Percentiles rank a stretch among this genome's conserved stretches.
These are phyloP conservation scores for Asparagopsis taxiformis DNA, from an alignment of 31 red algal genomes.

Conservation along the genomic window DNA sequence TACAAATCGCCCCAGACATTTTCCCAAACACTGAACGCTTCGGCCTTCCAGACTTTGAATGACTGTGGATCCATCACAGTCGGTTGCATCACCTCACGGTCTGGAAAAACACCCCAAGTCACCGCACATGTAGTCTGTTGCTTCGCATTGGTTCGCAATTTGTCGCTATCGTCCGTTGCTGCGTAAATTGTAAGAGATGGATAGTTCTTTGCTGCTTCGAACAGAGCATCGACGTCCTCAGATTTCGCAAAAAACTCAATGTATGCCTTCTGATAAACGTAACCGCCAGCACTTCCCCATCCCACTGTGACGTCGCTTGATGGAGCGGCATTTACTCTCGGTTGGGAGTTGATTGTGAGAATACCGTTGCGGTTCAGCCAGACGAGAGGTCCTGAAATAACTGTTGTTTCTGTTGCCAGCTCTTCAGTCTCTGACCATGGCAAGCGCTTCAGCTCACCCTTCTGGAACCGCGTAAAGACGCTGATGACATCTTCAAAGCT, in stretches of 20 bases:
- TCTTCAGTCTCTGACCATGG: constrained; percentile 90
- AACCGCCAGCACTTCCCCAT: constrained; percentile 95
- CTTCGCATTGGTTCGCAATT: constrained; percentile 66
- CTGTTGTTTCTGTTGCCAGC: constrained; percentile 72
- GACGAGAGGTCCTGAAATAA: constrained; percentile 72
- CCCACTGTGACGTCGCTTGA: constrained; percentile 89
- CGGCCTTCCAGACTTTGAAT: constrained; percentile 94
- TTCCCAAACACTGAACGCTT: constrained; percentile 94
- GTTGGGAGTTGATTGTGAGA: constrained; percentile 99
- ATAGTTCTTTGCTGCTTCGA: constrained; percentile 70
- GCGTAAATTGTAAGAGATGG: constrained; percentile 89
- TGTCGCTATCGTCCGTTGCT: constrained; percentile 40
- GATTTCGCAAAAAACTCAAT: constrained; percentile 93
- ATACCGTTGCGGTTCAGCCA: constrained; percentile 93
- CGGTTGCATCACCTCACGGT: constrained; percentile 97
- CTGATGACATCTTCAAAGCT: constrained; percentile 73
- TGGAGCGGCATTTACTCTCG: constrained; percentile 89
- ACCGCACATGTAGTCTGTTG: constrained; percentile 71
- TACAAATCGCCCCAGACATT: constrained; percentile 85
- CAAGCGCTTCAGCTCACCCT: constrained; percentile 82
- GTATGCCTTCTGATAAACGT: constrained; percentile 99
- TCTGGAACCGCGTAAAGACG: constrained; percentile 84
- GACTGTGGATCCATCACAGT: constrained; percentile 90
- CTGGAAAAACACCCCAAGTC: constrained; percentile 99
- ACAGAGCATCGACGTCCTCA: constrained; percentile 73